Base-by-base conservation (phyloP, 768 basidiomycete genomes). In the Russula compacta region DNA sequence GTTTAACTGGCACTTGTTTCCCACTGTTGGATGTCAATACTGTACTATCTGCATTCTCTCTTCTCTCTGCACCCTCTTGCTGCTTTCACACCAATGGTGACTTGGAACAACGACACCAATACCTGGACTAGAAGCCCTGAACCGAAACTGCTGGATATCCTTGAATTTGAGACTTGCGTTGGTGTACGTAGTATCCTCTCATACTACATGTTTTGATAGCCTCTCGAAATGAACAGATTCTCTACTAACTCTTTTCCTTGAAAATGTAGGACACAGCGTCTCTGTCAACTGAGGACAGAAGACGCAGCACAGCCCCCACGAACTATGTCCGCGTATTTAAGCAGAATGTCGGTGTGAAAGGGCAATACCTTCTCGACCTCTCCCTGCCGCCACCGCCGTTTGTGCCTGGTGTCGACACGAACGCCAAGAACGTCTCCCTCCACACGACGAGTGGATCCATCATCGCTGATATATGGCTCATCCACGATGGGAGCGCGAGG, bases 321-420 rank as follows among this genome's bases (percentile, higher is more conserved):
- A 59, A 59, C 38, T 48, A 59, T 19, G 29, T 53, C 6, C 36
- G 19, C 14, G 24, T 59, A 21, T 53, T 43, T 15, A 59, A 33
- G 24, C 39, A n/a, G 15, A 36, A 32, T 19, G 10, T 9, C 21
- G 14, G 8, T 3, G 44, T 59, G 17, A 2, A 53, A 35, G 50
- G 58, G 10, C 35, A 53, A 4, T 59, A 52, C 35, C 15, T 51
- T 15, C 48, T 61, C 46, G 43, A 61, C 38, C 43, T 57, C 39
- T 43, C 54, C 19, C 43, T 61, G 6, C 24, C 42, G n/a, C 55
- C 35, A 17, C 32, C 38, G 6, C 52, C 36, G 12, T n/a, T 33
- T 29, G 24, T 29, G n/a, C 24, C 1, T 29, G 24, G 24, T 1
- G 24, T 29, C 24, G 24, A 29, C 3, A 29, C 24, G 24, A 29